Conservation (phyloP, 2,329 filamentous ascomycete genomes). For the Xylariales sp. region DNA sequence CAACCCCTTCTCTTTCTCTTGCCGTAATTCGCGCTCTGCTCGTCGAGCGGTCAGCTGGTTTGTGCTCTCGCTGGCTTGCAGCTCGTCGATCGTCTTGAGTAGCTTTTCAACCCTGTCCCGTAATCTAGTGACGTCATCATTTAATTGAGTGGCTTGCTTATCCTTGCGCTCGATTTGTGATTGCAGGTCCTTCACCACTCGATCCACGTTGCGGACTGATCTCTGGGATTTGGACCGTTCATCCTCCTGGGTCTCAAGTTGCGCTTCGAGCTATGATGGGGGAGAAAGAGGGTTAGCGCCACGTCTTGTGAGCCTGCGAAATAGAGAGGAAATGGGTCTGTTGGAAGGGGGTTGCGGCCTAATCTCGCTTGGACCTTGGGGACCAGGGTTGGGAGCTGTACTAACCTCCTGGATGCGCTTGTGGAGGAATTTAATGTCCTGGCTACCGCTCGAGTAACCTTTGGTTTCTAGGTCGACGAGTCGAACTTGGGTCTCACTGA, state of each 20-base stretch:
- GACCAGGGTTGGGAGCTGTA: slow-evolving; percentile 38
- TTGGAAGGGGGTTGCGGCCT: slow-evolving; percentile 25
- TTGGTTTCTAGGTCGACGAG: slow-evolving; percentile 97
- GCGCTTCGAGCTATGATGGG: slow-evolving; percentile 78
- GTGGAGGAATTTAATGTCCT: slow-evolving; percentile 94
- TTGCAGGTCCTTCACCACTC: slow-evolving; percentile 92
- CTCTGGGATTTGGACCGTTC: slow-evolving; percentile 84
- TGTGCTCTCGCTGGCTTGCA: slow-evolving; percentile 86
- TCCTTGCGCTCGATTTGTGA: slow-evolving; percentile 92
- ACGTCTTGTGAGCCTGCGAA: slow-evolving; percentile 42
- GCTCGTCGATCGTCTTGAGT: slow-evolving; percentile 89
- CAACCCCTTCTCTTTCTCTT: slow-evolving; percentile 85
- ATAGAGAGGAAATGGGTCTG: slow-evolving; percentile 42
- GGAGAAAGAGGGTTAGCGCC: slow-evolving; percentile 46
- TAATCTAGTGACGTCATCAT: slow-evolving; percentile 85
- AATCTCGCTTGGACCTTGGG: slow-evolving; percentile 26
- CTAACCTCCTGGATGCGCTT: slow-evolving; percentile 94
- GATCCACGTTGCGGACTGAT: slow-evolving; percentile 91
- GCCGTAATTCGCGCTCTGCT: slow-evolving; percentile 88
- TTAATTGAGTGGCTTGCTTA: slow-evolving; percentile 82
- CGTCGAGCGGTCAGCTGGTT: slow-evolving; percentile 85
- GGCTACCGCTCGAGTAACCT: slow-evolving; percentile 92
- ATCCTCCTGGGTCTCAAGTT: slow-evolving; percentile 84
- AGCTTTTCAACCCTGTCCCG: slow-evolving; percentile 93
- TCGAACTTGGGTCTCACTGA: slow-evolving; percentile 90